These are phyloP conservation scores for Apiospora arundinis DNA, from an alignment of 2,329 filamentous ascomycete species.

Conservation along the genomic window DNA sequence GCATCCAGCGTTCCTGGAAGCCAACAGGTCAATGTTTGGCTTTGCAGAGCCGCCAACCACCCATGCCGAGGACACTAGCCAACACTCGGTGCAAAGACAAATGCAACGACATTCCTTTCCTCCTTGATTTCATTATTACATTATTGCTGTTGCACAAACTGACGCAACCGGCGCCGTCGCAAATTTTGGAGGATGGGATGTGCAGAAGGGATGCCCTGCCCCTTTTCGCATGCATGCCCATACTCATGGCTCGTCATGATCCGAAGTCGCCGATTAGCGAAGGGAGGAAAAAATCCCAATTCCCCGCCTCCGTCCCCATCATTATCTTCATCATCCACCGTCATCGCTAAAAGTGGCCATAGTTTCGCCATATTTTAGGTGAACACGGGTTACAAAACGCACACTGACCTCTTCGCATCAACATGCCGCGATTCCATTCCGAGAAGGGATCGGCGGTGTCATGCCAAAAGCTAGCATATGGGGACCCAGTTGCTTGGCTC, in stretches of 20 bases:
- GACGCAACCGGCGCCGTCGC: background rate
- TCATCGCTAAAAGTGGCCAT: background rate
- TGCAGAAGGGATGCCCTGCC: background rate
- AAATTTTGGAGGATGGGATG: background rate
- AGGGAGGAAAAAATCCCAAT: background rate
- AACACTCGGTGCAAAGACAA: background rate
- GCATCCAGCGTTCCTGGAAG: background rate
- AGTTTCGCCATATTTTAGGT: background rate
- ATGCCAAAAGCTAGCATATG: background rate
- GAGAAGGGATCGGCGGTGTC: slow-evolving; percentile 1
- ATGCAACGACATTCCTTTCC: slow-evolving; percentile 6
- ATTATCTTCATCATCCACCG: background rate
- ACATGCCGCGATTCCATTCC: background rate
- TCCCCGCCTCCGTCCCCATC: slow-evolving; percentile 4
- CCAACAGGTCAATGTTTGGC: background rate
- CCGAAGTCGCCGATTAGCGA: slow-evolving; percentile 15
- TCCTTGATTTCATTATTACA: background rate
- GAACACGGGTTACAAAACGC: background rate
- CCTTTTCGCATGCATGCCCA: background rate
- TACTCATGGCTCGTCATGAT: background rate
- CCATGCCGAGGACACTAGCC: background rate
- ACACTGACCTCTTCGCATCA: slow-evolving; percentile 5
- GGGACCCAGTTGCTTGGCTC: background rate
- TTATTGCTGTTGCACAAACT: no score
- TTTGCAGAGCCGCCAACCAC: background rate